Base-by-base conservation (phyloP, 2,329 filamentous ascomycete species). In the Monosporascus ibericus region DNA sequence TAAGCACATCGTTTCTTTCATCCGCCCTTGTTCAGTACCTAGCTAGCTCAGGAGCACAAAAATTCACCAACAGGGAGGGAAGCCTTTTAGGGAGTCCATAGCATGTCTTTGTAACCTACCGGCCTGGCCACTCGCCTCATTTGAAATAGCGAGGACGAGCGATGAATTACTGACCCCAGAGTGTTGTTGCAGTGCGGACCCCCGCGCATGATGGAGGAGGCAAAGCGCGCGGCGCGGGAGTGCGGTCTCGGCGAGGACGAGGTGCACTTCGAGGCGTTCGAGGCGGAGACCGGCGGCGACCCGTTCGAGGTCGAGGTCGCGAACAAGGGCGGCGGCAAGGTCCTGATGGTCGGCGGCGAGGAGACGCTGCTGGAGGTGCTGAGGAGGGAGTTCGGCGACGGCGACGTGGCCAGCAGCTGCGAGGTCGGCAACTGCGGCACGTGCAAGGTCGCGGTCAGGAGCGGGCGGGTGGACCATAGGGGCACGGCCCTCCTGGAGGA, bases 181-280 rank as follows among this genome's bases (percentile, higher is more conserved):
- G 30, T 14, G 30, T 34, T 3, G 30, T 34, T 14, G 30, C 2
- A 34, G 30, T 87, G 83, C 62, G 84, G 84, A 0, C 82, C 84
- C 0, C 58, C 63, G 8, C 71, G 77, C 7, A 74, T 87, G 68
- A 80, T 85, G 71, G 74, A 79, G 6, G 77, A 75, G 44, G 75
- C 78, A 0, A 63, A 62, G 20, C 59, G 58, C 2, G 72, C 72
- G 14, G 75, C 76, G 0, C 67, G 68, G 8, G 65, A 65, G 7
- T 68, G 69, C 8, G 70, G 73, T 0, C 68, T 86, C 0, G 64
- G 71, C 0, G 69, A 75, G 2, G 69, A 73, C 1, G 79, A 82
- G 40, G 70, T 85, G 1, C 82, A 86, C 63, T 81, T 77, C 53
- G 84, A 87, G 63, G 76, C 78, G 0, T 87, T 86, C 55, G 68